Evolutionary conservation across 2,329 filamentous ascomycete species (phyloP), one percentile per base, ranked within the genome.

Genomic region (Fusarium sambucinum): DNA sequence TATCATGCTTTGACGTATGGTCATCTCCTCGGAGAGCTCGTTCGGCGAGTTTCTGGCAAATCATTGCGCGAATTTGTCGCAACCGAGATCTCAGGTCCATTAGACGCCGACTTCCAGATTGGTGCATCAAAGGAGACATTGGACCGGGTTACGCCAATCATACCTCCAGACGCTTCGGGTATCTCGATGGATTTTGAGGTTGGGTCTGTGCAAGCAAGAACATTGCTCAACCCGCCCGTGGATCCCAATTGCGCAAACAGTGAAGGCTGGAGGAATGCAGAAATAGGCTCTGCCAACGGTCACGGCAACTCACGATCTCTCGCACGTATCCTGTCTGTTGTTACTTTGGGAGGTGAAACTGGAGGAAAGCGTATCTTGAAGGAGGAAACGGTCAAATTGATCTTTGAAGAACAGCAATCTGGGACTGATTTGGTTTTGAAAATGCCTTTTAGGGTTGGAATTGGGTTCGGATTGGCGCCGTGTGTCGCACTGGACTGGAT

Each of bases 101-200:
- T 61, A 7, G 4, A 16, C 2, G 46, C 21, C 0, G 59, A 61
- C 17, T 61, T 61, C 5, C 59, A 61, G 3, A 54, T 61, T 2
- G 59, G 59, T 17, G 59, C 59, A 3, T 27, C 13, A 0, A 21
- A 45, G 13, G 6, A 19, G 1, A 38, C 32, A 2, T 61, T 44
- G 44, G 38, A 25, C 3, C 30, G 55, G 2, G 9, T 61, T 0
- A 27, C 58, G 0, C 38, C 45, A 0, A 11, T 61, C 2, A 9
- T 61, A 0, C 58, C 58, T 0, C 58, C 58, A 1, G 21, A 6
- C 1, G 13, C 11, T 2, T 27, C 58, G 2, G 58, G 55, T 2
- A 12, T 33, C 0, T 45, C 1, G 0, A 32, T 55, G 9, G 55
- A 61, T 0, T 60, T 61, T 2, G 38, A 61, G 1, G 21, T 23